phyloP scores from a whole-genome alignment of 2,329 filamentous ascomycete genomes.

The Pseudopyricularia javanii region DNA sequence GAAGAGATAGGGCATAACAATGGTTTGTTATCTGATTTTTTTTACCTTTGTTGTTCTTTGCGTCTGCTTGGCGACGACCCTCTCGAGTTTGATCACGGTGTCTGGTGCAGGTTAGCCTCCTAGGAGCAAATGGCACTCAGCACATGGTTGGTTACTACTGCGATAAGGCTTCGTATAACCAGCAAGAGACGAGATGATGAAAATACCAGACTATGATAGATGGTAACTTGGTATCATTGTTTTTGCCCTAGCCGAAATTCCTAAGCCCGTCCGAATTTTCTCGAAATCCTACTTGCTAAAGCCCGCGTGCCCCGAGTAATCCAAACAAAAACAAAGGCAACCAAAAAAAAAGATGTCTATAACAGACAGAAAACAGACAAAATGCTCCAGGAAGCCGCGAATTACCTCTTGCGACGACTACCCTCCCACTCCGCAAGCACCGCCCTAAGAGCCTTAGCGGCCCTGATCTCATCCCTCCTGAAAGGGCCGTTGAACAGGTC shows the following conservation, averaged over 20 bases:
- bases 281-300: neutral
- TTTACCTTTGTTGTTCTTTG: no score
- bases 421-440: slow-evolving; percentile 37
- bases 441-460: slow-evolving; percentile 37
- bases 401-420: slow-evolving; percentile 30
- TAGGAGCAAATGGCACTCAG: no score
- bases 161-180: neutral
- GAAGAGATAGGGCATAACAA: no score
- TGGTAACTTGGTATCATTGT: neutral
- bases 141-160: neutral
- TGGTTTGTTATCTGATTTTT: no score
- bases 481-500: slow-evolving; percentile 50
- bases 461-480: slow-evolving; percentile 43
- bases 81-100: no score
- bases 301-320: neutral
- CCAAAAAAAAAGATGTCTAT: neutral
- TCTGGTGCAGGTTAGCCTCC: no score
- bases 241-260: neutral
- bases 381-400: neutral
- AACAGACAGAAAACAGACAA: no score
- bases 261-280: neutral
- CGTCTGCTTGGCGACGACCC: no score
- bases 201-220: neutral
- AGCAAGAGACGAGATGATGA: neutral
- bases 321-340: neutral